Evolutionary conservation across 2,329 filamentous ascomycete species (phyloP).

Genomic region (Allantophomopsis lycopodina): DNA sequence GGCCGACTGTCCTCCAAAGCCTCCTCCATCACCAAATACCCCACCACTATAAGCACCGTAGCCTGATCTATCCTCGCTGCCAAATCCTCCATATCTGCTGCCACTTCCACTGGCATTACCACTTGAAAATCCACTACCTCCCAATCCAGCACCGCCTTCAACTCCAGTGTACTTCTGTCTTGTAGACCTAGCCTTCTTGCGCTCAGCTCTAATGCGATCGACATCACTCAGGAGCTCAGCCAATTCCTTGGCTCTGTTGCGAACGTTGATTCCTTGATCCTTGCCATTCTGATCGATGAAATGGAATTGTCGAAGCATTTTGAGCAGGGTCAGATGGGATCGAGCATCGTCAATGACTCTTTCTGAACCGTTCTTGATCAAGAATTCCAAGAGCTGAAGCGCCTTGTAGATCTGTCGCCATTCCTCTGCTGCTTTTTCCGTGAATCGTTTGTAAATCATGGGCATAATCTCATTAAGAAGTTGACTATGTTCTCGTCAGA

Average conservation of each 20-base stretch:
- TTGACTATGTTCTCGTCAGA: slow-evolving; percentile 43
- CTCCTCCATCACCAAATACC: slow-evolving; percentile 92
- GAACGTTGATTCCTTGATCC: slow-evolving; percentile 94
- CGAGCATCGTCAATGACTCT: slow-evolving; percentile 94
- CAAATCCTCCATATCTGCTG: slow-evolving; percentile 71
- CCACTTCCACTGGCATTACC: slow-evolving; percentile 28
- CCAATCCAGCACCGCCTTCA: slow-evolving; percentile 60
- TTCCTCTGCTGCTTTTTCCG: slow-evolving; percentile 94
- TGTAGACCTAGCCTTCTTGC: slow-evolving; percentile 82
- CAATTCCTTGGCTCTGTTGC: slow-evolving; percentile 91
- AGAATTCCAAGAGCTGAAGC: slow-evolving; percentile 88
- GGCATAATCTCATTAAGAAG: slow-evolving; percentile 99
- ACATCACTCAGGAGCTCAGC: slow-evolving; percentile 89
- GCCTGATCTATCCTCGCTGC: slow-evolving; percentile 54
- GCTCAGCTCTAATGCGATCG: slow-evolving; percentile 66
- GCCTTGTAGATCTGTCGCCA: slow-evolving; percentile 99
- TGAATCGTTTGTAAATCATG: slow-evolving; percentile 99
- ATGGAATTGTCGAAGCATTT: slow-evolving; percentile 98
- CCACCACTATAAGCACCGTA: slow-evolving; percentile 52
- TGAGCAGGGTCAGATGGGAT: slow-evolving; percentile 85
- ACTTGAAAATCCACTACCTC: slow-evolving; percentile 33
- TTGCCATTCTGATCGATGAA: slow-evolving; percentile 94
- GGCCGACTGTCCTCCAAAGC: slow-evolving; percentile 65
- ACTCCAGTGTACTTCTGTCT: slow-evolving; percentile 94
- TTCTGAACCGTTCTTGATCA: slow-evolving; percentile 97